phyloP scores from a whole-genome alignment of 257 asterid species.

The Linaria vulgaris region DNA sequence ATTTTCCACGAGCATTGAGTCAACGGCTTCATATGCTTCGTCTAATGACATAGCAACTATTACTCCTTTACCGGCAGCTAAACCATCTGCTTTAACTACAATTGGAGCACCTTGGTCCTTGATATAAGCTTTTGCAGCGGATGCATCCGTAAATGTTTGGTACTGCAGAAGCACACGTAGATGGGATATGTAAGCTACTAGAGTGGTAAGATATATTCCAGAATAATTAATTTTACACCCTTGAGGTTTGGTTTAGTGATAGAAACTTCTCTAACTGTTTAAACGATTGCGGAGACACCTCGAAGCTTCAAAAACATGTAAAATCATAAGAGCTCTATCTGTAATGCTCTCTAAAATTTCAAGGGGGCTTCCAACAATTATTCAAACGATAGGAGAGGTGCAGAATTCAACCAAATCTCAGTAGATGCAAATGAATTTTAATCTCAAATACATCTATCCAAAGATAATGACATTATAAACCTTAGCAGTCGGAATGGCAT shows the following conservation, averaged over 20 bases:
- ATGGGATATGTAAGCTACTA: not conserved
- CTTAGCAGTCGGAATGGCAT: conserved; percentile 92
- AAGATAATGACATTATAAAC: conserved; percentile 28
- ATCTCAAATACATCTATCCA: not conserved
- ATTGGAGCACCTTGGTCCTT: conserved; percentile 79
- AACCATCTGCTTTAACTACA: conserved; percentile 90
- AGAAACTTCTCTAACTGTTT: too few species aligned
- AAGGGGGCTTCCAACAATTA: too few species aligned
- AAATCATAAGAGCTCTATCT: too few species aligned
- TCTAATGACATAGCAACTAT: conserved; percentile 75
- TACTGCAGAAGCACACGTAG: conserved; percentile 50
- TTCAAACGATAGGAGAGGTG: too few species aligned
- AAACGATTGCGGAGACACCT: too few species aligned
- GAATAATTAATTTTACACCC: too few species aligned
- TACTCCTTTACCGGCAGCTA: conserved; percentile 97
- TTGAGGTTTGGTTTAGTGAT: too few species aligned
- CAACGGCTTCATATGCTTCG: conserved; percentile 86
- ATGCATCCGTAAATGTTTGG: conserved; percentile 64
- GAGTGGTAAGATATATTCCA: not conserved
- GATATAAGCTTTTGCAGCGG: conserved; percentile 72
- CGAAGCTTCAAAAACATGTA: too few species aligned
- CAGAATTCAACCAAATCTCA: too few species aligned
- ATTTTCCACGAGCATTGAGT: conserved; percentile 79
- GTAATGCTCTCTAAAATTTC: too few species aligned
- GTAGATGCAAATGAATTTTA: too few species aligned